A percentile compares a stretch with the other conserved stretches of the same genome.
Evolutionary conservation across 768 basidiomycete genomes (phyloP).

Genomic region (Termitomyces sp.): DNA sequence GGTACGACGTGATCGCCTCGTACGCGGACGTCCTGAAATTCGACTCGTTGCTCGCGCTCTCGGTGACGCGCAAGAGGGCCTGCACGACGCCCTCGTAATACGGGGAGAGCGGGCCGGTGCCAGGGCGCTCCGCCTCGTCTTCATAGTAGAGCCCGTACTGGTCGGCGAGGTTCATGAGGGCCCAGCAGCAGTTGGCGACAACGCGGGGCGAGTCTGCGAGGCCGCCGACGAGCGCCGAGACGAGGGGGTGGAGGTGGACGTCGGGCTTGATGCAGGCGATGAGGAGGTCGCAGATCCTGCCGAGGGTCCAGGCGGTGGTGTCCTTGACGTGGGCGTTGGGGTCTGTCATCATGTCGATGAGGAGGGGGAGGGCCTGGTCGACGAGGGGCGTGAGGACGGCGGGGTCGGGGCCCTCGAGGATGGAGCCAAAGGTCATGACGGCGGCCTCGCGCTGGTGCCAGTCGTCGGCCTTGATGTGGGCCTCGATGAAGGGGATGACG

Average conservation of each 20-base stretch:
- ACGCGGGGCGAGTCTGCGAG: constrained; percentile 81
- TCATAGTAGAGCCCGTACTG: constrained; percentile 71
- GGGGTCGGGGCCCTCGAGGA: constrained; percentile 94
- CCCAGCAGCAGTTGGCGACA: constrained; percentile 93
- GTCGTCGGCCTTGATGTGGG: constrained; percentile 85
- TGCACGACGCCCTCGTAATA: constrained; percentile 87
- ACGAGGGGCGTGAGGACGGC: constrained; percentile 84
- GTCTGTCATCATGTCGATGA: constrained; percentile 96
- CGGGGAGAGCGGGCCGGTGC: constrained; percentile 64
- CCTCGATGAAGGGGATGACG: constrained; percentile 97
- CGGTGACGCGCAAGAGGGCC: constrained; percentile 81
- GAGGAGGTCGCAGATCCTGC: constrained; percentile 88
- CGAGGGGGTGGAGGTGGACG: constrained; percentile 76
- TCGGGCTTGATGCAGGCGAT: constrained; percentile 85
- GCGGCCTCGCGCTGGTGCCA: constrained; percentile 98
- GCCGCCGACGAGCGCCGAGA: constrained; percentile 79
- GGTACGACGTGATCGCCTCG: constrained; percentile 87
- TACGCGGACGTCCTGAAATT: constrained; percentile 96
- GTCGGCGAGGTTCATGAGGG: constrained; percentile 91
- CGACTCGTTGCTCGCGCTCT: constrained; percentile 82
- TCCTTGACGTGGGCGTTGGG: constrained; percentile 84
- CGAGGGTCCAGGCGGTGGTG: constrained; percentile 96
- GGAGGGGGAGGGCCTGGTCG: constrained; percentile 86
- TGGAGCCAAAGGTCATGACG: constrained; percentile 97
- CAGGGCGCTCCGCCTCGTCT: constrained; percentile 50